Conservation (phyloP, 139 green algal species). For the Micractinium sp. region DNA sequence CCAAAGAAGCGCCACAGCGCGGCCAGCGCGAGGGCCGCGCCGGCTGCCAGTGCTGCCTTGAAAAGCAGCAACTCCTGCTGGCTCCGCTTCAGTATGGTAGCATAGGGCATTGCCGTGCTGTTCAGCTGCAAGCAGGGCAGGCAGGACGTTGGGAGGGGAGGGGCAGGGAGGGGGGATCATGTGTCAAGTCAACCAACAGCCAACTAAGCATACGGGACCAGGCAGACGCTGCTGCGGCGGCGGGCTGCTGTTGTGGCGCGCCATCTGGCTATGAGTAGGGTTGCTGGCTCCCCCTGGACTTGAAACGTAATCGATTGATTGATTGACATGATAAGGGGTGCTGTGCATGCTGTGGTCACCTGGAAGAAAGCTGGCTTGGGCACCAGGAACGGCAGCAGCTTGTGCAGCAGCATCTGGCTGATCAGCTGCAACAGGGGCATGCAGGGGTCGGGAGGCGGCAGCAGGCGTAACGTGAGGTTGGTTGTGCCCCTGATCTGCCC, state of each 20-base stretch:
- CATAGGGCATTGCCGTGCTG: background rate
- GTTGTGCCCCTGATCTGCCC: background rate
- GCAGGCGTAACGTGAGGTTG: background rate
- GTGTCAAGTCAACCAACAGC: background rate
- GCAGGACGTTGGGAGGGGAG: background rate
- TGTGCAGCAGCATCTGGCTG: slow-evolving; percentile 28
- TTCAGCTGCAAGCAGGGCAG: background rate
- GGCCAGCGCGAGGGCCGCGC: background rate
- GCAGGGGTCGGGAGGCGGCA: background rate
- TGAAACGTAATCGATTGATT: too few relatives aligned
- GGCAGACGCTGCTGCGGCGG: background rate
- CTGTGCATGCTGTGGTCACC: background rate
- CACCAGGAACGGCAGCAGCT: slow-evolving; percentile 32
- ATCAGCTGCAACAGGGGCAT: slow-evolving; percentile 6
- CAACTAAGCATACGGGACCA: background rate
- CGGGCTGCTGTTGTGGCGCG: too few relatives aligned
- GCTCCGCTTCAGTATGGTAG: background rate
- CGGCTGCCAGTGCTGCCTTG: slow-evolving; percentile 1
- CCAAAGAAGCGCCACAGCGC: background rate
- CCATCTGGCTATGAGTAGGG: too few relatives aligned
- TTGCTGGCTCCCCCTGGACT: too few relatives aligned
- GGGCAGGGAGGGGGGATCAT: background rate
- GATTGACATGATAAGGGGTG: too few relatives aligned
- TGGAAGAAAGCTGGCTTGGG: slow-evolving; percentile 19
- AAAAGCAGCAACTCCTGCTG: slow-evolving; percentile 3